Conservation (phyloP, 2,329 filamentous ascomycete genomes). For the Cytospora leucostoma region DNA sequence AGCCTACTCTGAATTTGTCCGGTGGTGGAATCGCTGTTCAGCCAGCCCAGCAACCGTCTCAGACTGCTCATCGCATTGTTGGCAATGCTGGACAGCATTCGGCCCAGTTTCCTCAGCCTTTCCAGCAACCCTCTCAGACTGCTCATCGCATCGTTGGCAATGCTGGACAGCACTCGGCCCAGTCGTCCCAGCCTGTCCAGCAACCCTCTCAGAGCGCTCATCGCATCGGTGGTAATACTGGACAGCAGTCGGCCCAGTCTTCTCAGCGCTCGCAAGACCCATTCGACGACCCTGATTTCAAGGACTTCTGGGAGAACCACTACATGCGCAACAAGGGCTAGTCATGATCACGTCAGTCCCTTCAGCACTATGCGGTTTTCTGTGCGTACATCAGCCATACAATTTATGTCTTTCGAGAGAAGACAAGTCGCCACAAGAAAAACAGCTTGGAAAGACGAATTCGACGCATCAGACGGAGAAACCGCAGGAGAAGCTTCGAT, state of each 20-base stretch:
- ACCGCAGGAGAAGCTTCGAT: too few relatives aligned
- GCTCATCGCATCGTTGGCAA: not conserved
- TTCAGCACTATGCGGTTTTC: not conserved
- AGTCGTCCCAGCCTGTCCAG: not conserved
- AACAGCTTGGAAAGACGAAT: too few relatives aligned
- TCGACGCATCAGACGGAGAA: too few relatives aligned
- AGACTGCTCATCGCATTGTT: not conserved
- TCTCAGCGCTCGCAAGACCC: not conserved
- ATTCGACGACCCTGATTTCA: not conserved
- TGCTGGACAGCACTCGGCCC: not conserved
- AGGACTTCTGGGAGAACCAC: constrained; percentile 4
- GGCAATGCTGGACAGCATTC: not conserved
- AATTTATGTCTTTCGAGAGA: too few relatives aligned
- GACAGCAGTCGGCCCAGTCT: not conserved
- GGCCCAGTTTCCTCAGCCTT: not conserved
- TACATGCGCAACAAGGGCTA: constrained; percentile 7
- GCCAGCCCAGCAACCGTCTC: not conserved
- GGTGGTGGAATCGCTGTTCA: not conserved
- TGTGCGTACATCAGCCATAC: not conserved
- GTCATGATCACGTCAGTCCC: not conserved
- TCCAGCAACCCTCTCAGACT: not conserved
- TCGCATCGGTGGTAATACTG: not conserved
- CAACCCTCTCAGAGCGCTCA: not conserved
- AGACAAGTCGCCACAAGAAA: too few relatives aligned
- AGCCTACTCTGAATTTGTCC: not conserved